Percentiles rank a stretch among this genome's conserved stretches.
Evolutionary conservation across 768 basidiomycete genomes (phyloP).

Genomic region (Tulasnella sp.): DNA sequence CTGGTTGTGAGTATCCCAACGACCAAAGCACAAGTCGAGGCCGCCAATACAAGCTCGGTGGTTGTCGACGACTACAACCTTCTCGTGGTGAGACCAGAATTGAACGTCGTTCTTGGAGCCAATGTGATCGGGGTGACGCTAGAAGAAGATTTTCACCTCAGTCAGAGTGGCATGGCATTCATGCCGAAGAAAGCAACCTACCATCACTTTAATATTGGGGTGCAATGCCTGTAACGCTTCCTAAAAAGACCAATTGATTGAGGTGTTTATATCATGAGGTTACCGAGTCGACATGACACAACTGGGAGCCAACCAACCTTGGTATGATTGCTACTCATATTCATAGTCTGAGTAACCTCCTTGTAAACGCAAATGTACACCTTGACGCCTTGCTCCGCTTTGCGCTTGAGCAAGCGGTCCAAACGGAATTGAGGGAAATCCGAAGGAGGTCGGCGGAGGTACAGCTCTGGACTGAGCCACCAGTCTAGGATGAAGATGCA

Average conservation of each 20-base stretch:
- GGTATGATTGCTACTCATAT: slow-evolving; percentile 83
- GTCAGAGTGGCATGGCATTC: background rate
- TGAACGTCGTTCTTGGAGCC: slow-evolving; percentile 71
- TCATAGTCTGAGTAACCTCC: slow-evolving; percentile 93
- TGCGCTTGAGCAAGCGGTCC: slow-evolving; percentile 79
- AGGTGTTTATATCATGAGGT: no score
- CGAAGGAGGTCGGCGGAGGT: slow-evolving; percentile 89
- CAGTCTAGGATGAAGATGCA: slow-evolving; percentile 83
- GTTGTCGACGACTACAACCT: slow-evolving; percentile 87
- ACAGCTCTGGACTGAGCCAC: slow-evolving; percentile 94
- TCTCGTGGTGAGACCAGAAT: slow-evolving; percentile 94
- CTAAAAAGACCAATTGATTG: slow-evolving; percentile 39
- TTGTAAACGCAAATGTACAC: slow-evolving; percentile 94
- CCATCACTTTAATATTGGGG: slow-evolving; percentile 82
- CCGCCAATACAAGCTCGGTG: slow-evolving; percentile 87
- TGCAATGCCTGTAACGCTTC: slow-evolving; percentile 79
- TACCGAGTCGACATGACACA: no score
- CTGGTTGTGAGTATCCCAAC: slow-evolving; percentile 93
- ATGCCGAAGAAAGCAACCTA: slow-evolving; percentile 10
- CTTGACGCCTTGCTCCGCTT: slow-evolving; percentile 91
- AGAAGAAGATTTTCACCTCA: background rate
- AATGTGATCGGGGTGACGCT: slow-evolving; percentile 86
- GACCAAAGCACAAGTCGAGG: slow-evolving; percentile 93
- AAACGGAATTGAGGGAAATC: slow-evolving; percentile 85
- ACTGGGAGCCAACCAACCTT: slow-evolving; percentile 53